These are phyloP conservation scores for Saturnispora bothae DNA, from an alignment of 805 yeast species.

Conservation along the genomic window DNA sequence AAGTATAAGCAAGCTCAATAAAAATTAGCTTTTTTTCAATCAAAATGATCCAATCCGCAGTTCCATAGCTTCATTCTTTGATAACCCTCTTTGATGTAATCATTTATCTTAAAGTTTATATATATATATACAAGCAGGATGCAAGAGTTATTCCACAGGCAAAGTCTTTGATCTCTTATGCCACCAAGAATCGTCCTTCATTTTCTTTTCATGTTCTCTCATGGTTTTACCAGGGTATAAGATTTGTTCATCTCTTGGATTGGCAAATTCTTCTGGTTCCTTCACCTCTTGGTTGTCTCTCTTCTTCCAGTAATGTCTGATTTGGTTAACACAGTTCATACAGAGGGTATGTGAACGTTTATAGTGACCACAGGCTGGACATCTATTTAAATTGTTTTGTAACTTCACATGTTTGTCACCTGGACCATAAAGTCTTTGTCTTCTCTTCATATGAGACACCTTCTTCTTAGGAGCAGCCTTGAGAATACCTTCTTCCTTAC, in stretches of 20 bases:
- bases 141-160: conserved; percentile 34
- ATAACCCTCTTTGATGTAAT: neutral
- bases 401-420: conserved; percentile 73
- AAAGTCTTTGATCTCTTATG: conserved; percentile 44
- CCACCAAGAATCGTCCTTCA: conserved; percentile 46
- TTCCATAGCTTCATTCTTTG: neutral
- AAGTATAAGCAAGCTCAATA: too few species aligned
- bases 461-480: conserved; percentile 93
- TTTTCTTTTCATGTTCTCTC: conserved; percentile 33
- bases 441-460: conserved; percentile 74
- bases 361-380: conserved; percentile 92
- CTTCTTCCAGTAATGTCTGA: conserved; percentile 58
- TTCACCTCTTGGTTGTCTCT: conserved; percentile 19
- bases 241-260: conserved; percentile 51
- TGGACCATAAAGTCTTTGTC: conserved; percentile 74
- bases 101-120: too few species aligned
- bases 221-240: conserved; percentile 66
- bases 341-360: conserved; percentile 87
- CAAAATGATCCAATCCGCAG: too few species aligned
- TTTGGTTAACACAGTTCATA: conserved; percentile 83
- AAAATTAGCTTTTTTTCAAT: too few species aligned
- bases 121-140: neutral
- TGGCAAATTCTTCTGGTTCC: conserved; percentile 34
- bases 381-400: conserved; percentile 67
- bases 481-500: conserved; percentile 60